phyloP scores from a whole-genome alignment of 2,329 filamentous ascomycete genomes.

The Fusarium sp. region DNA sequence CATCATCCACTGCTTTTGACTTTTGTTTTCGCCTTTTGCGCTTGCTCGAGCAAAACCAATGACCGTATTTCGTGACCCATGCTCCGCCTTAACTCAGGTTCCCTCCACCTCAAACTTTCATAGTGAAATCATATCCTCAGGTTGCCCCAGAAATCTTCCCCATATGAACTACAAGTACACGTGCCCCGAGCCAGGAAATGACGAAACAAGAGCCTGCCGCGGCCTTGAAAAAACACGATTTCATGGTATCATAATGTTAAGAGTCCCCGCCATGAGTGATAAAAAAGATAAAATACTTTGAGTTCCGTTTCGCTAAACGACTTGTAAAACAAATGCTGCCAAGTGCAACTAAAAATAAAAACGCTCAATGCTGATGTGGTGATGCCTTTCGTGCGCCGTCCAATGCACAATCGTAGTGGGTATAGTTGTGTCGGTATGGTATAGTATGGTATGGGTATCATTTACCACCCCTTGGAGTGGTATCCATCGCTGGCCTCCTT shows the following conservation, averaged over 20 bases:
- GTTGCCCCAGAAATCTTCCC: constrained; percentile 40
- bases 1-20: constrained; percentile 25
- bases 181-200: constrained; percentile 34
- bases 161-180: constrained; percentile 42
- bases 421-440: constrained; percentile 33
- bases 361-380: constrained; percentile 42
- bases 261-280: constrained; percentile 38
- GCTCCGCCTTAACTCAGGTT: background rate
- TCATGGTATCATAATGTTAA: constrained; percentile 46
- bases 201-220: constrained; percentile 25
- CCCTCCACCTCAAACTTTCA: constrained; percentile 2
- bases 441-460: constrained; percentile 27
- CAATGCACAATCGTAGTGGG: constrained; percentile 42
- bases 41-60: constrained; percentile 23
- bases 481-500: constrained; percentile 70
- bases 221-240: constrained; percentile 36
- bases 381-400: constrained; percentile 44
- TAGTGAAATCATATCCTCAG: constrained; percentile 34
- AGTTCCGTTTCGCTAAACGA: constrained; percentile 30
- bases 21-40: constrained; percentile 34
- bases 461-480: constrained; percentile 56
- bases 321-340: constrained; percentile 34
- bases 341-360: constrained; percentile 35
- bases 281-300: constrained; percentile 23
- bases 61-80: constrained; percentile 15